A percentile compares a stretch with the other conserved stretches of the same genome.
Conservation (phyloP, 208 protist species). For the Angomonas ambiguus region DNA sequence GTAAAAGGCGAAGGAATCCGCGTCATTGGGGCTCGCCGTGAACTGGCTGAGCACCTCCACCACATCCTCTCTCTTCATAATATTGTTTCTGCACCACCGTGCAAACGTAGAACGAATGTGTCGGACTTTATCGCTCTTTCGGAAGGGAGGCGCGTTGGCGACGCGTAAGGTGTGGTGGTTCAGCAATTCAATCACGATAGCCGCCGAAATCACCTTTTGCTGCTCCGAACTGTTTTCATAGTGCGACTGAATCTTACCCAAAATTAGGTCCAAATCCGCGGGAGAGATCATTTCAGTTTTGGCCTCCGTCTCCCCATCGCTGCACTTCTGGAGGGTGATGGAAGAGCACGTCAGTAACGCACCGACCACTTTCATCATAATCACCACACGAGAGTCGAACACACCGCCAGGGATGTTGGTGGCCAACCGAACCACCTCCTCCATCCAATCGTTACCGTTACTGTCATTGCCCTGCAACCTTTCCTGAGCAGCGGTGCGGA, state of each 20-base stretch:
- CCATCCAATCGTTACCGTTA: neutral
- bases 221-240: slow-evolving; percentile 1
- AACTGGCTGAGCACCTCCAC: slow-evolving; percentile 38
- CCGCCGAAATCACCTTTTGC: slow-evolving; percentile 10
- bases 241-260: slow-evolving; percentile 34
- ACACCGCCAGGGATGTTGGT: slow-evolving; percentile 36
- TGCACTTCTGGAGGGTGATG: slow-evolving; percentile 13
- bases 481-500: slow-evolving; percentile 25
- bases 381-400: slow-evolving; percentile 39
- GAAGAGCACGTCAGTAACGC: slow-evolving; percentile 48
- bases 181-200: slow-evolving; percentile 57
- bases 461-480: slow-evolving; percentile 1
- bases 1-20: slow-evolving; percentile 11
- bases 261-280: slow-evolving; percentile 37
- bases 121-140: slow-evolving; percentile 31
- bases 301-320: slow-evolving; percentile 10
- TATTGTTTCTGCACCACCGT: slow-evolving; percentile 44
- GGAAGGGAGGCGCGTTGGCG: slow-evolving; percentile 10
- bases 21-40: slow-evolving; percentile 35
- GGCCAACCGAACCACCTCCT: slow-evolving; percentile 25
- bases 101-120: slow-evolving; percentile 46
- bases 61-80: slow-evolving; percentile 24
- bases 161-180: slow-evolving; percentile 60
- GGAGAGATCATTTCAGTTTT: slow-evolving; percentile 25
- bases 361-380: slow-evolving; percentile 62